Evolutionary conservation across 2,329 filamentous ascomycete genomes (phyloP).

Genomic region (Pestalotiopsis sp.): DNA sequence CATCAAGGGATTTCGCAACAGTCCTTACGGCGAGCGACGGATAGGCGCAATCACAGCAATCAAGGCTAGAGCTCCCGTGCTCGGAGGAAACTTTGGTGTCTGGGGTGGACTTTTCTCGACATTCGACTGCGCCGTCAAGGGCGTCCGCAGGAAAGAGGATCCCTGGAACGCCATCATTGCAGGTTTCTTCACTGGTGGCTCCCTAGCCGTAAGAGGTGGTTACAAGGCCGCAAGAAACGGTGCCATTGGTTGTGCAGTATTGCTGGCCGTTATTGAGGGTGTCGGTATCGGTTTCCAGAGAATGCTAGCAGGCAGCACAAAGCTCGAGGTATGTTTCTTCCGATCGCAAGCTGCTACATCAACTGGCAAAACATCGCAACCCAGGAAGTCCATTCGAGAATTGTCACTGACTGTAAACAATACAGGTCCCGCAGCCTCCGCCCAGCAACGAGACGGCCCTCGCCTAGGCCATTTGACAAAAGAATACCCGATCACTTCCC

Average conservation of each 20-base stretch:
- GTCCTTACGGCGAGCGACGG: conserved; percentile 88
- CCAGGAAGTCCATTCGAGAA: neutral
- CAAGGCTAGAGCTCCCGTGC: conserved; percentile 93
- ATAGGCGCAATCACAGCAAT: conserved; percentile 96
- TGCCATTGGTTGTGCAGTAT: conserved; percentile 92
- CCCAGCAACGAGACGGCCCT: conserved; percentile 33
- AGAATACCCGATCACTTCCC: neutral
- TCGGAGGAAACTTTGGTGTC: conserved; percentile 96
- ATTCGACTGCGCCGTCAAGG: conserved; percentile 96
- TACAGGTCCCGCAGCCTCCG: conserved; percentile 34
- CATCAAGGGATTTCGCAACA: conserved; percentile 91
- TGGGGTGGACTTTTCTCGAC: conserved; percentile 97
- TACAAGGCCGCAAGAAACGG: conserved; percentile 91
- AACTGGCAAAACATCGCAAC: neutral
- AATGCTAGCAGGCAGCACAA: conserved; percentile 89
- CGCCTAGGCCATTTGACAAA: conserved; percentile 25
- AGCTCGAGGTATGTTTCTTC: conserved; percentile 66
- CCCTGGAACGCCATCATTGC: conserved; percentile 98
- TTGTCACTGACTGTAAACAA: neutral
- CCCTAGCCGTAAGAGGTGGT: conserved; percentile 88
- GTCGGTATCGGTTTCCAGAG: conserved; percentile 95
- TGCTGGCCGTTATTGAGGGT: conserved; percentile 95
- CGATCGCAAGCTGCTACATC: neutral
- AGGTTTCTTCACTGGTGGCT: conserved; percentile 93
- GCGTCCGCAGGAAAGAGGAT: conserved; percentile 93